Evolutionary conservation across 805 yeast species (phyloP).

Genomic region (Yamadazyma takamatsuzukensis): DNA sequence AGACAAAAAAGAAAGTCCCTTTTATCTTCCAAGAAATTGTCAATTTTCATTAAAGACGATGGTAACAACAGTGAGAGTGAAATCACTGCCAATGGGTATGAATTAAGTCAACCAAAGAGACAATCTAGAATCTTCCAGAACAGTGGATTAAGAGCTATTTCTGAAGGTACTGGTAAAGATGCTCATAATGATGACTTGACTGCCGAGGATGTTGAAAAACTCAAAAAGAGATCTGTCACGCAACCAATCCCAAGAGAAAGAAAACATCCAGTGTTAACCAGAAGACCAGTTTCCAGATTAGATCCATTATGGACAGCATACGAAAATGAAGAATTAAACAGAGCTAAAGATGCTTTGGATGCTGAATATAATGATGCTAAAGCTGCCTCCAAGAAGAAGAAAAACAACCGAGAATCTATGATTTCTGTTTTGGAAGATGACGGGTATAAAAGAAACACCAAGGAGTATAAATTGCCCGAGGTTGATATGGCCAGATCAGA

Average conservation of each 20-base stretch:
- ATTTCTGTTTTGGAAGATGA: slow-evolving; percentile 24
- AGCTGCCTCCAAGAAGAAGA: slow-evolving; percentile 7
- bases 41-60: slow-evolving; percentile 36
- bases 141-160: slow-evolving; percentile 28
- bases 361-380: slow-evolving; percentile 27
- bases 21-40: slow-evolving; percentile 33
- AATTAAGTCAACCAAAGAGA: slow-evolving; percentile 35
- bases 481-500: slow-evolving; percentile 31
- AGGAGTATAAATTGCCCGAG: slow-evolving; percentile 32
- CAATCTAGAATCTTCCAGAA: slow-evolving; percentile 19
- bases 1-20: slow-evolving; percentile 40
- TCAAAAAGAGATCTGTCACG: slow-evolving; percentile 46
- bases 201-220: slow-evolving; percentile 39
- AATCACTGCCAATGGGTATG: slow-evolving; percentile 21
- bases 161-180: slow-evolving; percentile 27
- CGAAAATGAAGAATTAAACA: slow-evolving; percentile 43
- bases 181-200: slow-evolving; percentile 35
- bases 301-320: slow-evolving; percentile 56
- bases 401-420: slow-evolving; percentile 30
- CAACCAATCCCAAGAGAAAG: slow-evolving; percentile 33
- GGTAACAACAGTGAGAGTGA: slow-evolving; percentile 26
- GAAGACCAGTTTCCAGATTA: slow-evolving; percentile 53
- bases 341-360: slow-evolving; percentile 41
- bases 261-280: slow-evolving; percentile 38
- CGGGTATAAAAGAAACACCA: slow-evolving; percentile 8